Evolutionary conservation across 2,329 filamentous ascomycete species (phyloP).

Genomic region (Aureobasidium leucospermi): DNA sequence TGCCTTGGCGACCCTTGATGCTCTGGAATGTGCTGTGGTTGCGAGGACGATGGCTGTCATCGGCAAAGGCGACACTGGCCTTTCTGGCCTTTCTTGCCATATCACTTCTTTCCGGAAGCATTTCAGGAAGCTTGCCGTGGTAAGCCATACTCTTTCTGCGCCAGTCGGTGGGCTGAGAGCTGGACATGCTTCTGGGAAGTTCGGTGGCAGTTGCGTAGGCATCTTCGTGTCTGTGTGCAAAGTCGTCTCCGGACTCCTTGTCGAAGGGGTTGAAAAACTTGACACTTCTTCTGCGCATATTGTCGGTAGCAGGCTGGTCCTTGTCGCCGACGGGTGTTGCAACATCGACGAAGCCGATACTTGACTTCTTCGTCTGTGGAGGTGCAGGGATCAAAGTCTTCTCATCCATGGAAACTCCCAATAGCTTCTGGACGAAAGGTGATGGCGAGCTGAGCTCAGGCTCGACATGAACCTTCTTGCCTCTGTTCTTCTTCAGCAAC

Average conservation of each 20-base stretch:
- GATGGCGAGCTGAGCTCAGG: slow-evolving; percentile 2
- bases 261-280: slow-evolving; percentile 8
- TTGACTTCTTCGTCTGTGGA: not conserved
- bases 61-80: not conserved
- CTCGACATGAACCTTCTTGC: not conserved
- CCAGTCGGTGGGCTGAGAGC: not conserved
- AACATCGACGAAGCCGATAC: not conserved
- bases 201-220: not conserved
- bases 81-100: not conserved
- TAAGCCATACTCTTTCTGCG: slow-evolving; percentile 1
- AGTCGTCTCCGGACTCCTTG: not conserved
- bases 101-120: not conserved
- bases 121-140: not conserved
- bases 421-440: not conserved
- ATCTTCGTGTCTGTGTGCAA: not conserved
- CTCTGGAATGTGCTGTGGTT: slow-evolving; percentile 4
- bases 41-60: not conserved
- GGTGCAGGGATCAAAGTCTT: not conserved
- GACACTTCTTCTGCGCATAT: slow-evolving; percentile 2
- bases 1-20: not conserved
- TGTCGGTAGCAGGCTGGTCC: not conserved
- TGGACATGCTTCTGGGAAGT: not conserved
- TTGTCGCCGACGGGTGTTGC: not conserved
- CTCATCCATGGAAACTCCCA: not conserved
- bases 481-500: not conserved